Evolutionary conservation across 768 basidiomycete species (phyloP), one percentile per base, ranked within the genome.

Genomic region (Tricholoma flavovirens): DNA sequence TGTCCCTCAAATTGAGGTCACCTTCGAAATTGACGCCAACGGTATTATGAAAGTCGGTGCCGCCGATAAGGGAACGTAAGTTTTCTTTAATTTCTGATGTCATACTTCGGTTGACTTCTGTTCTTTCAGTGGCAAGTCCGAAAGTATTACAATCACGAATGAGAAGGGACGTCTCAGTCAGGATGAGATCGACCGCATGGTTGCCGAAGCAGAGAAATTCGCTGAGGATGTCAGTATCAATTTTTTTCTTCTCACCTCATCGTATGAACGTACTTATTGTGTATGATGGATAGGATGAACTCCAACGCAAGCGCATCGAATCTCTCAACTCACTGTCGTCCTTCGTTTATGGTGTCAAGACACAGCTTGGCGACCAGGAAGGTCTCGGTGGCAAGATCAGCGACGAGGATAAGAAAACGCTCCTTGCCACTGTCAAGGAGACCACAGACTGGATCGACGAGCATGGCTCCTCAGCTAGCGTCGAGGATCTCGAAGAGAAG

Each of bases 1-100:
- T 69, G 91, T 94, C 51, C 96, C 96, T 67, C 96, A 98, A 62
- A 95, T 98, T 54, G 95, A 98, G 73, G 95, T 98, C 51, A 87
- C 89, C 14, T 98, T 98, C 68, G 93, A 96, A 75, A 89, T 96
- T 66, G 93, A 94, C 62, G 89, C 92, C 67, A 92, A 93, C 70
- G 91, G 90, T 78, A 95, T 96, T 64, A 88, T 97, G 86, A 95
- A 92, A 72, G 93, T 98, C 52, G 80, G 81, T 45, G 95, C 93
- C 11, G 80, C 88, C 33, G 94, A 97, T 71, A 96, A 96, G 88
- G 93, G 90, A 71, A 96, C 92, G 90, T 82, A 67, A 75, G 82
- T 80, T 6, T 29, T 17, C 29, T 30, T n/a, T 49, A 2, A 1
- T 7, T 8, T 15, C 17, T 49, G 26, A 19, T 33, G 42, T 53